Evolutionary conservation across 805 yeast species (phyloP).

Genomic region (Schwanniomyces vanrijiae): DNA sequence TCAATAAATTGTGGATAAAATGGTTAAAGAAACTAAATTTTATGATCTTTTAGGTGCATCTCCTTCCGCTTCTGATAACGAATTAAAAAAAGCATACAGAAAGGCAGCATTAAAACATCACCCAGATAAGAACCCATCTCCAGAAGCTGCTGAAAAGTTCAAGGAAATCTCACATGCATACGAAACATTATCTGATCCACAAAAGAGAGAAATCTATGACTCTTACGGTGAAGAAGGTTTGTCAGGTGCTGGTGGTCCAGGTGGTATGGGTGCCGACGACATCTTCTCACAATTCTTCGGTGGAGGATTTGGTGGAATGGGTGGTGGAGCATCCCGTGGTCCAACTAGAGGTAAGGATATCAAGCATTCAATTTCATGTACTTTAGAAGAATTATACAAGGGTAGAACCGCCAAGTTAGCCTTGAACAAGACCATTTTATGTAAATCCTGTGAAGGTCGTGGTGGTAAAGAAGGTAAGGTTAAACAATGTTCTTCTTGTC

Average conservation of each 20-base stretch:
- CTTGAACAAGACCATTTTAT: slow-evolving; percentile 84
- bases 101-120: slow-evolving; percentile 77
- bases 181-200: slow-evolving; percentile 82
- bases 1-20: slow-evolving; percentile 23
- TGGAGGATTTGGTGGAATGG: slow-evolving; percentile 57
- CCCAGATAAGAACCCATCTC: slow-evolving; percentile 80
- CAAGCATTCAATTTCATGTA: slow-evolving; percentile 79
- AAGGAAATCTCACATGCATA: slow-evolving; percentile 87
- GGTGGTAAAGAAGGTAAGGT: slow-evolving; percentile 95
- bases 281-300: slow-evolving; percentile 81
- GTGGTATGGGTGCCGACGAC: slow-evolving; percentile 65
- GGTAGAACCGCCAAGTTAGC: slow-evolving; percentile 95
- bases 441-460: slow-evolving; percentile 87
- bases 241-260: slow-evolving; percentile 67
- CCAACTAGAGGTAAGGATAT: slow-evolving; percentile 91
- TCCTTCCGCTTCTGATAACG: slow-evolving; percentile 64
- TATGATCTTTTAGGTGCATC: slow-evolving; percentile 75
- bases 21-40: slow-evolving; percentile 80
- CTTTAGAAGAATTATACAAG: slow-evolving; percentile 89
- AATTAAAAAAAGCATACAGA: slow-evolving; percentile 81
- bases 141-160: slow-evolving; percentile 94
- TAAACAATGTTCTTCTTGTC: slow-evolving; percentile 81
- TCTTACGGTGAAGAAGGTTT: slow-evolving; percentile 92
- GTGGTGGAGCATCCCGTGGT: slow-evolving; percentile 69
- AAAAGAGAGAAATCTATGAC: slow-evolving; percentile 88